Evolutionary conservation across 2,329 filamentous ascomycete species (phyloP).

Genomic region (Fusarium succisae): DNA sequence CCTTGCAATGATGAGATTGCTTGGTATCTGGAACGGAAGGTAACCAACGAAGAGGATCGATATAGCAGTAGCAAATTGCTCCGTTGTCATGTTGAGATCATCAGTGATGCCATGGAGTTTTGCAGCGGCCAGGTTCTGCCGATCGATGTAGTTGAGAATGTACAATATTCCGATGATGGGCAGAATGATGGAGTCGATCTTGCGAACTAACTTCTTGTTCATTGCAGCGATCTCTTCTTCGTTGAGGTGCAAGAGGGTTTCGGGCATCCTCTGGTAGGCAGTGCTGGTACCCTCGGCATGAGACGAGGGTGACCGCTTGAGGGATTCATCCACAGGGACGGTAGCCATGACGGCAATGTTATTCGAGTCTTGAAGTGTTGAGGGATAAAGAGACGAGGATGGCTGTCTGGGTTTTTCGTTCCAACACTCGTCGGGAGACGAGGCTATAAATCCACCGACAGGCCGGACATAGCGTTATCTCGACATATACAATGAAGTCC

Average conservation of each 20-base stretch:
- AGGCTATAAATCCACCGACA: conserved; percentile 8
- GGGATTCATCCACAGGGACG: conserved; percentile 2
- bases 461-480: conserved; percentile 7
- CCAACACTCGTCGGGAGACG: not conserved
- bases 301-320: conserved; percentile 6
- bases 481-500: not conserved
- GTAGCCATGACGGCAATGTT: not conserved
- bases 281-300: conserved; percentile 9
- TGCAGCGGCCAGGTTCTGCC: conserved; percentile 38
- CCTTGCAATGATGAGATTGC: conserved; percentile 46
- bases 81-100: conserved; percentile 50
- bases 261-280: conserved; percentile 20
- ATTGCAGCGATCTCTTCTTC: conserved; percentile 4
- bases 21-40: conserved; percentile 49
- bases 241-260: conserved; percentile 4
- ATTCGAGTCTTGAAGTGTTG: not conserved
- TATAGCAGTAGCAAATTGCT: conserved; percentile 51
- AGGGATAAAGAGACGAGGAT: not conserved
- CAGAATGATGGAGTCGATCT: conserved; percentile 46
- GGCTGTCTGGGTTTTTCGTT: not conserved
- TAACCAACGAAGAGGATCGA: conserved; percentile 50
- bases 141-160: conserved; percentile 54
- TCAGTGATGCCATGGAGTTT: conserved; percentile 46
- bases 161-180: conserved; percentile 48
- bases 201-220: conserved; percentile 27